These are phyloP conservation scores for Plantago major DNA, from an alignment of 257 asterid species.

Conservation along the genomic window DNA sequence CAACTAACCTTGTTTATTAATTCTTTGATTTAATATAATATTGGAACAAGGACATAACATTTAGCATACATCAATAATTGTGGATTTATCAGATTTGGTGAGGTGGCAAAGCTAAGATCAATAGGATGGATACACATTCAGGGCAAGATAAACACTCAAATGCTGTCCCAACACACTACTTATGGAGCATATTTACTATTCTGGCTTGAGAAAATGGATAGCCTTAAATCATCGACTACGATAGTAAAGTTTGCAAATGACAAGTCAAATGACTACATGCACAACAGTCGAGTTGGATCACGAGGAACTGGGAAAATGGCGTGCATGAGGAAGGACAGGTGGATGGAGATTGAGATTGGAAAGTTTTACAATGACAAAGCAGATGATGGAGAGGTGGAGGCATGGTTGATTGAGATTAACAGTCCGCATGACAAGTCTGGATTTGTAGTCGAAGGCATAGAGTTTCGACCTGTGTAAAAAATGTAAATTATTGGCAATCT, in stretches of 20 bases:
- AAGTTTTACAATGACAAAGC: conserved; percentile 29
- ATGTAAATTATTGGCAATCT: too few relatives aligned
- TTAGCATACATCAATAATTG: not conserved
- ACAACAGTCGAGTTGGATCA: conserved; percentile 15
- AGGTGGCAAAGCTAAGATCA: conserved; percentile 28
- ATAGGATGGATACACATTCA: conserved; percentile 64
- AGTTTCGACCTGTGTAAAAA: conserved; percentile 43
- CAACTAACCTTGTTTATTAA: not conserved
- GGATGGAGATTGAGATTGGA: conserved; percentile 62
- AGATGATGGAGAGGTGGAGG: conserved; percentile 45
- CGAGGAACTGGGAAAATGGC: conserved; percentile 39
- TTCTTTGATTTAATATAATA: not conserved
- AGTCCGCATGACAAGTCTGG: conserved; percentile 38
- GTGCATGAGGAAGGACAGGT: conserved; percentile 40
- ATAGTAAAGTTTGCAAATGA: conserved; percentile 26
- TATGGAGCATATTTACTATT: conserved; percentile 35
- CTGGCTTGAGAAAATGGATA: conserved; percentile 33
- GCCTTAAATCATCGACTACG: conserved; percentile 39
- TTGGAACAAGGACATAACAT: not conserved
- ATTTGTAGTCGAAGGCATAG: conserved; percentile 55
- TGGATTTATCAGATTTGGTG: conserved; percentile 1
- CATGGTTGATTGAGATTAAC: conserved; percentile 43
- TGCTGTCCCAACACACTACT: conserved; percentile 37
- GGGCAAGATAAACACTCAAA: conserved; percentile 34
- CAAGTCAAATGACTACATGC: not conserved